Base-by-base conservation (phyloP, 345 rosid species). In the Ceriops decandra region DNA sequence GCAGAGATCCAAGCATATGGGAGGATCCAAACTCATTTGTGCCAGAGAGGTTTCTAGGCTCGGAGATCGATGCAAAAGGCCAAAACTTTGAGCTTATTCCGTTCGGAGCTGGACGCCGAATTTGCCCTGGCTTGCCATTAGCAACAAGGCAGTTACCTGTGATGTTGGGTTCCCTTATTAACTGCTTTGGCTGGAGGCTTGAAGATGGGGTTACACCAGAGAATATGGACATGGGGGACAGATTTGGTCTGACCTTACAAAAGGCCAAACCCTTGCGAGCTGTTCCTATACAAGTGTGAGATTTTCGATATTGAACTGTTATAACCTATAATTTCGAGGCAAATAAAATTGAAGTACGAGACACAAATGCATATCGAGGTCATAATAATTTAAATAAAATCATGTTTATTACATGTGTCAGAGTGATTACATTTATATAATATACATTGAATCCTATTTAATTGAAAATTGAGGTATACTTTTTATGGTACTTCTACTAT, bases 1-100 rank as follows among this genome's bases (percentile, higher is more conserved):
- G 86, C 11, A 78, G 84, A 66, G 87, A 85, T 19, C 72, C 79
- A 7, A 68, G 62, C 57, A 47, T 26, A n/a, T 85, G 85, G 84
- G 81, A 68, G 60, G 65, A 68, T 32, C 75, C 86, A 0, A 24
- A 62, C 51, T 52, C 27, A 0, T 83, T 83, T 42, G 28, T 65
- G 51, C 85, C 88, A 0, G 85, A 79, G 67, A 84, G 86, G 47
- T 86, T 84, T 68, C 52, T 86, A 67, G 84, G 72, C 1, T 72
- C 77, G 0, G 71, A 76, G 1, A 33, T 82, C 5, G 88, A 81
- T 64, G 54, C 66, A 0, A 70, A 49, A 71, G 88, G 88, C 7
- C 66, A 22, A 21, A 31, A 72, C 51, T 84, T 74, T 47, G 82
- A 71, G 73, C 51, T 84, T 0, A 69, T 80, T 56, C 90, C 86